Evolutionary conservation across 1,284 basidiomycete genomes (phyloP), one percentile per base, ranked within the genome.

Genomic region (Tetrapyrgos nigripes): DNA sequence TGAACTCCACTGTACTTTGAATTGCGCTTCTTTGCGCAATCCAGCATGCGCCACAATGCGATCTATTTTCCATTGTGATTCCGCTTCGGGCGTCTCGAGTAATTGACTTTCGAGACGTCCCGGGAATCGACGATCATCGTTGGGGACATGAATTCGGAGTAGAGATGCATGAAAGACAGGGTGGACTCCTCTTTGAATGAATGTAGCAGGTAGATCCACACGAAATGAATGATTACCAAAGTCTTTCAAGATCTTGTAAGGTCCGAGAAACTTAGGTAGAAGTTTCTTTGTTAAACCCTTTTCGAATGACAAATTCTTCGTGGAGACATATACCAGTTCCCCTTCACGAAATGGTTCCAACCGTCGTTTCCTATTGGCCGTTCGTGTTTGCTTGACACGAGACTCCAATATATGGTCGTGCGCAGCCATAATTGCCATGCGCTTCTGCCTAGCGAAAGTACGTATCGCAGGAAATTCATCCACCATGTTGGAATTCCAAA

Each of bases 181-280:
- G 37, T 76, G 69, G 0, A 76, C 52, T 0, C 70, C 69, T 5
- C 64, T 24, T 35, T 66, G 57, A 8, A 58, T 62, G 5, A 76
- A 49, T 1, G 62, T 47, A 2, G 53, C 2, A 2, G 69, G 68
- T 24, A 75, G 48, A 17, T 70, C 63, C 0, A 71, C 9, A 4
- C 55, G 4, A 43, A 58, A 74, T 0, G 68, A 70, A n/a, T 68
- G 64, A 40, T 71, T 69, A 0, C 48, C 9, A 21, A 62, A 69
- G 50, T 70, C 67, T 11, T 64, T 50, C 0, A 57, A 5, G 2
- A 76, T 65, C 6, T 48, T 13, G 51, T 69, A 76, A 1, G 73
- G 73, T 0, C 73, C 66, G 29, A 76, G 67, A 29, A 53, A 77
- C 37, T 75, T 76, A 0, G 74, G 75, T 0, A 60, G 24, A 0